Conservation (phyloP, 768 basidiomycete genomes). For the Mycena belliarum region DNA sequence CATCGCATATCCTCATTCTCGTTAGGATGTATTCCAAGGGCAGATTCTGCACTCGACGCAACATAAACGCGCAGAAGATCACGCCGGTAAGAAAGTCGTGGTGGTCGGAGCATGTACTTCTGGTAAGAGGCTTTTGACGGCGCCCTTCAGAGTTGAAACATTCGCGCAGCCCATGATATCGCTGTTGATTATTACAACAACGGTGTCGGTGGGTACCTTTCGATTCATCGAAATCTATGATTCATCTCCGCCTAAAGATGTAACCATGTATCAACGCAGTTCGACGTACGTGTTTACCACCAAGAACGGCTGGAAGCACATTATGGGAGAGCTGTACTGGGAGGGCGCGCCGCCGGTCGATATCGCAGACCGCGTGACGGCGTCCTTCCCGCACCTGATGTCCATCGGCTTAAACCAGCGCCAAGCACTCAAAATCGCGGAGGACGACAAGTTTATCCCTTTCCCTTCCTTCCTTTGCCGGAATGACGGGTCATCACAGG, state of each 20-base stretch:
- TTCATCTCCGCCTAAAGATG: background rate
- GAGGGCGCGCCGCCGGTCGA: conserved; percentile 41
- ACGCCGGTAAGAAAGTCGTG: conserved; percentile 60
- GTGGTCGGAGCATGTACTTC: conserved; percentile 66
- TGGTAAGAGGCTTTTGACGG: conserved; percentile 25
- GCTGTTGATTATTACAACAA: conserved; percentile 10
- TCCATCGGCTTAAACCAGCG: conserved; percentile 30
- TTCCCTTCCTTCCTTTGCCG: background rate
- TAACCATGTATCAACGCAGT: conserved; percentile 45
- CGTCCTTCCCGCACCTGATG: conserved; percentile 34
- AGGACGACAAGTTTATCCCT: conserved; percentile 44
- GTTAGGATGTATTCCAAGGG: conserved; percentile 50
- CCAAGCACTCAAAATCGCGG: conserved; percentile 37
- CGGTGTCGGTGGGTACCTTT: conserved; percentile 6
- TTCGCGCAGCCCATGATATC: conserved; percentile 10
- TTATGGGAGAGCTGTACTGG: conserved; percentile 26
- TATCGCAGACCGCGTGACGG: conserved; percentile 38
- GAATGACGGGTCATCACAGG: conserved; percentile 24
- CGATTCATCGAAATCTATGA: background rate
- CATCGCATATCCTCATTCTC: too few species aligned
- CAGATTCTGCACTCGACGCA: conserved; percentile 51
- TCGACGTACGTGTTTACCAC: conserved; percentile 46
- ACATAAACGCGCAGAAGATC: conserved; percentile 46
- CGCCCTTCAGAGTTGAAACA: background rate
- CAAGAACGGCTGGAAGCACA: conserved; percentile 29